Evolutionary conservation across 2,329 filamentous ascomycete species (phyloP).

Genomic region (Exophiala xenobiotica): DNA sequence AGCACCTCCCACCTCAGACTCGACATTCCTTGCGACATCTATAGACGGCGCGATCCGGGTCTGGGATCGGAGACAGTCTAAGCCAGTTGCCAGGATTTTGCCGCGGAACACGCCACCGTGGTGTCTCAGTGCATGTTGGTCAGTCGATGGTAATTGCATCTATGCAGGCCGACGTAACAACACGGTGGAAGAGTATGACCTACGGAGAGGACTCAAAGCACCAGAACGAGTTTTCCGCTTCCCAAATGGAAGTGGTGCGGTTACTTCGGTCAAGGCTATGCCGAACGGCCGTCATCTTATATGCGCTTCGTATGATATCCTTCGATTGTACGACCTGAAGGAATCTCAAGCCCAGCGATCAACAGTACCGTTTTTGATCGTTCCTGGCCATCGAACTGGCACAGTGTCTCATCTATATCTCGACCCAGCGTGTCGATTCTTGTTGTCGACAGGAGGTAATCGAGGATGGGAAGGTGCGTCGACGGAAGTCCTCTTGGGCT

Average conservation of each 20-base stretch:
- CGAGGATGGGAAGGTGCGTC: slow-evolving; percentile 89
- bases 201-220: slow-evolving; percentile 75
- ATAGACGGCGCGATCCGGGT: slow-evolving; percentile 50
- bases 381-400: slow-evolving; percentile 84
- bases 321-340: slow-evolving; percentile 85
- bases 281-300: slow-evolving; percentile 87
- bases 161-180: slow-evolving; percentile 89
- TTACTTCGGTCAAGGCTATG: slow-evolving; percentile 87
- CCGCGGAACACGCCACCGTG: slow-evolving; percentile 81
- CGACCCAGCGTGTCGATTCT: slow-evolving; percentile 83
- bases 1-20: slow-evolving; percentile 58
- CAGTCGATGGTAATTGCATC: slow-evolving; percentile 89
- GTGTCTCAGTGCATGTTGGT: slow-evolving; percentile 98
- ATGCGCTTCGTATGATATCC: slow-evolving; percentile 83
- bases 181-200: slow-evolving; percentile 89
- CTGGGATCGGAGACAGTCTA: slow-evolving; percentile 61
- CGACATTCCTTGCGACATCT: slow-evolving; percentile 78
- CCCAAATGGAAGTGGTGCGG: slow-evolving; percentile 81
- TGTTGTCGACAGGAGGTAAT: slow-evolving; percentile 89
- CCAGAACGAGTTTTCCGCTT: slow-evolving; percentile 82
- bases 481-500: slow-evolving; percentile 89
- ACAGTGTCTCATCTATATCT: slow-evolving; percentile 84
- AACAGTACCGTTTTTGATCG: slow-evolving; percentile 89
- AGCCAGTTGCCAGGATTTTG: slow-evolving; percentile 75
- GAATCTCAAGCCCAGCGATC: slow-evolving; percentile 67